Conservation (phyloP, 1,284 basidiomycete genomes). For the Moesziomyces parantarcticus region DNA sequence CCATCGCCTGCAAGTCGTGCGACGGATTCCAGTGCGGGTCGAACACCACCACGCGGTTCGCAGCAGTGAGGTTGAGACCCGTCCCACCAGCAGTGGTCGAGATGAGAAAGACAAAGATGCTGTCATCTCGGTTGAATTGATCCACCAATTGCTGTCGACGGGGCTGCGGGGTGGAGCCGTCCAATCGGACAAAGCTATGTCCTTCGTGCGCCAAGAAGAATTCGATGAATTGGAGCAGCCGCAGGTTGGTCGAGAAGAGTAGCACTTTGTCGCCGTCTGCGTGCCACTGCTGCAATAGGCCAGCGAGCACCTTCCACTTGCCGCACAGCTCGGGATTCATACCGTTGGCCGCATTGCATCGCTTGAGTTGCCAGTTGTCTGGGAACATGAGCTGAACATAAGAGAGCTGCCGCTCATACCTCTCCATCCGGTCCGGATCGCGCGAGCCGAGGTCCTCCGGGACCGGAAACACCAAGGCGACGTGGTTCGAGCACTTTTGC, state of each 20-base stretch:
- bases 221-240: conserved; percentile 81
- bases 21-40: conserved; percentile 83
- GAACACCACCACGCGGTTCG: conserved; percentile 88
- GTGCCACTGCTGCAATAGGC: conserved; percentile 73
- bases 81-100: conserved; percentile 82
- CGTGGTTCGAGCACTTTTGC: conserved; percentile 85
- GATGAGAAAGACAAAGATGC: conserved; percentile 82
- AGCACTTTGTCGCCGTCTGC: conserved; percentile 70
- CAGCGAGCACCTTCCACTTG: conserved; percentile 83
- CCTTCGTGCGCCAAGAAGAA: conserved; percentile 76
- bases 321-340: conserved; percentile 75
- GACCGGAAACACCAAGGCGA: conserved; percentile 83
- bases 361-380: conserved; percentile 51
- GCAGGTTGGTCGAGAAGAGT: conserved; percentile 83
- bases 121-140: conserved; percentile 79
- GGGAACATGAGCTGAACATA: conserved; percentile 64
- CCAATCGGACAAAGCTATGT: conserved; percentile 77
- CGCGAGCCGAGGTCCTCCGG: conserved; percentile 31
- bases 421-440: conserved; percentile 36
- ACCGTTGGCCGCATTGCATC: conserved; percentile 39
- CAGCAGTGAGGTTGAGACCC: conserved; percentile 86
- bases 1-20: conserved; percentile 88
- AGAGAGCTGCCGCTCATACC: conserved; percentile 58
- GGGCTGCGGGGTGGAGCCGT: conserved; percentile 73
- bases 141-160: conserved; percentile 75